Evolutionary conservation across 2,329 filamentous ascomycete genomes (phyloP), one percentile per base, ranked within the genome.

Genomic region (Aspergillus fumigatiaffinis): DNA sequence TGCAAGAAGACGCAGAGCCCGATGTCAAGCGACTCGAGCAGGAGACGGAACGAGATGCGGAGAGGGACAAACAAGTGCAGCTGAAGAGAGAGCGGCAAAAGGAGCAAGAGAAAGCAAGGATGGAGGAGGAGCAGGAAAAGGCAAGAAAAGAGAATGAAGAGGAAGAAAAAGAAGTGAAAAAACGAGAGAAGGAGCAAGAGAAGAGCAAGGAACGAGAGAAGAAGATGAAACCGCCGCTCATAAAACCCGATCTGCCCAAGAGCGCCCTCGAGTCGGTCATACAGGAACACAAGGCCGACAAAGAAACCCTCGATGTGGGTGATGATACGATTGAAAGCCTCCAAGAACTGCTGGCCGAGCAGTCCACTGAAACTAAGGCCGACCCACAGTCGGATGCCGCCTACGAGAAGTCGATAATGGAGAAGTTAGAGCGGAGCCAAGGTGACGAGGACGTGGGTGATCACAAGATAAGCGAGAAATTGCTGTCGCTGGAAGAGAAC

Each of bases 321-420:
- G 77, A 79, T 55, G 75, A 76, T 58, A 80, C 77, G 2, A 71
- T 80, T 46, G 74, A 78, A 52, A 79, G 76, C 20, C 71, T 80
- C 20, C 71, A 77, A 53, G 69, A 73, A 14, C 66, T 79, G 25
- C 64, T 80, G 44, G 67, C 76, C 8, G 69, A 71, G 32, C 57
- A 63, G 10, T 61, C 67, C 20, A 62, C 56, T 25, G 66, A 65
- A 26, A 26, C 66, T 3, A 71, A 72, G 47, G 57, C 60, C 3
- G 68, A 70, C 48, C 64, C 65, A 50, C 63, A 72, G 56, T 68
- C 71, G 3, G 69, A 72, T 51, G 68, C 63, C 14, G 68, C 67
- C 6, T 72, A 70, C 35, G 68, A 73, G 51, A 63, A 71, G 52
- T 66, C 70, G 9, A 63, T 71, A 1, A 46, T 69, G 9, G 61